Evolutionary conservation across 2,329 filamentous ascomycete genomes (phyloP).

Genomic region (Ophiostoma quercus): DNA sequence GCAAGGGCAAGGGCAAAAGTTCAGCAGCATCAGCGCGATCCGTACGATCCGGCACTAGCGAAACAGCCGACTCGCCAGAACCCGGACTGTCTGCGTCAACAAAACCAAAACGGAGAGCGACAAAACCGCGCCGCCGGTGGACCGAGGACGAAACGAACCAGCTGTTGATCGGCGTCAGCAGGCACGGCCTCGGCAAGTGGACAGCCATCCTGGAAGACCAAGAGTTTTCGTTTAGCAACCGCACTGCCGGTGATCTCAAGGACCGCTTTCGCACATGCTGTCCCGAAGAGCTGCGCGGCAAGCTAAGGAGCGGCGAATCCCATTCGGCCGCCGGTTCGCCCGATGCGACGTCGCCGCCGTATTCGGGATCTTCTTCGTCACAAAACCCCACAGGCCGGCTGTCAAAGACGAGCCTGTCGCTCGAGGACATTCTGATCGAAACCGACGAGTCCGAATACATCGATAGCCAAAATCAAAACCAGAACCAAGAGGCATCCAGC

Average conservation of each 20-base stretch:
- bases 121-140: conserved; percentile 58
- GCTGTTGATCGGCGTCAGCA: conserved; percentile 55
- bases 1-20: conserved; percentile 27
- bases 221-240: conserved; percentile 55
- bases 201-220: conserved; percentile 58
- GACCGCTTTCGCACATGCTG: conserved; percentile 63
- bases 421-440: conserved; percentile 53
- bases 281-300: conserved; percentile 53
- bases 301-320: conserved; percentile 30
- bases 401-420: conserved; percentile 46
- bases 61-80: conserved; percentile 17
- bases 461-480: conserved; percentile 21
- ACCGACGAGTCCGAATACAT: conserved; percentile 36
- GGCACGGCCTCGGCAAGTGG: conserved; percentile 61
- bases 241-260: conserved; percentile 59
- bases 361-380: not conserved
- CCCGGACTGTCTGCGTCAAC: conserved; percentile 24
- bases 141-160: conserved; percentile 60
- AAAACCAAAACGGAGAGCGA: conserved; percentile 49
- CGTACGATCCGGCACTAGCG: conserved; percentile 13
- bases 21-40: conserved; percentile 23
- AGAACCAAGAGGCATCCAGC: conserved; percentile 21
- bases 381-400: too few species aligned
- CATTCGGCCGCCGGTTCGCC: conserved; percentile 15
- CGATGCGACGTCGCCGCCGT: not conserved